Percentiles rank a stretch among this genome's conserved stretches.
These are phyloP conservation scores for cucumber (Cucumis sativus) DNA, from an alignment of 306 rosid species.

Conservation along the genomic window Cucumber_9930_V3 NC_026660.2:21544501-21545000, in stretches of 20 bases:
- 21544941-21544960: constrained; percentile 35
- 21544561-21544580: constrained; percentile 30
- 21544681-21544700: constrained; percentile 70
- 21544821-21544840: constrained; percentile 30
- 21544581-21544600: constrained; percentile 17
- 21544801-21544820: constrained; percentile 26
- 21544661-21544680: constrained; percentile 95
- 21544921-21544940: constrained; percentile 36
- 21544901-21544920: constrained; percentile 33
- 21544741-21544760: constrained; percentile 19
- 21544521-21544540: constrained; percentile 30
- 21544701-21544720: constrained; percentile 36
- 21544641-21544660: constrained; percentile 26
- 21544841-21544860: constrained; percentile 34
- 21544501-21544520: constrained; percentile 29
- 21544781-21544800: constrained; percentile 17
- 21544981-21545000: constrained; percentile 27
- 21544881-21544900: constrained; percentile 15
- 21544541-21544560: constrained; percentile 28
- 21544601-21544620: constrained; percentile 36
- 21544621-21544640: constrained; percentile 23
- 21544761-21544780: constrained; percentile 28
- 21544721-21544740: constrained; percentile 31
- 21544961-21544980: constrained; percentile 30
- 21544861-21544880: constrained; percentile 31